Evolutionary conservation across 129 eudicot species (phyloP).

Genomic region (Chrysanthemum makinoi): DNA sequence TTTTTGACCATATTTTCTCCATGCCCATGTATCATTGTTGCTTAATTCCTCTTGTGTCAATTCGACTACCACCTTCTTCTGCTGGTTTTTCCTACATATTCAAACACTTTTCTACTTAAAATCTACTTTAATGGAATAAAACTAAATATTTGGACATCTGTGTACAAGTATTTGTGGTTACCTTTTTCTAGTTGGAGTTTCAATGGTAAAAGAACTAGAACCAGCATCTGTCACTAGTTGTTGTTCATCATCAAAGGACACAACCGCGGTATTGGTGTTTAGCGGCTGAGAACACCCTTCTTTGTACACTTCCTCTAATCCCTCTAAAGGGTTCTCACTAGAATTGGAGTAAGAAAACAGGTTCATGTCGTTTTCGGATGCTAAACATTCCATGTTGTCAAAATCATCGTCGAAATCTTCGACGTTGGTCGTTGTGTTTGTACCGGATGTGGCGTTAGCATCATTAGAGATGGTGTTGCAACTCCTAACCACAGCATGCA

Average conservation of each 20-base stretch:
- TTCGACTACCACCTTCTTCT: slow-evolving; percentile 49
- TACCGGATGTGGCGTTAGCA: slow-evolving; percentile 26
- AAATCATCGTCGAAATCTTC: slow-evolving; percentile 22
- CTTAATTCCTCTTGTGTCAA: slow-evolving; percentile 72
- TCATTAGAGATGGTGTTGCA: slow-evolving; percentile 38
- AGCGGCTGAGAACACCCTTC: slow-evolving; percentile 33
- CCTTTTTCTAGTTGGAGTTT: slow-evolving; percentile 46
- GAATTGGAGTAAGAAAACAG: slow-evolving; percentile 19
- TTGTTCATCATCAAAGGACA: slow-evolving; percentile 22
- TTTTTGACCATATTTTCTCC: slow-evolving; percentile 88
- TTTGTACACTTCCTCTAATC: slow-evolving; percentile 47
- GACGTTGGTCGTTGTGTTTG: slow-evolving; percentile 9
- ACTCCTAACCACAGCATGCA: slow-evolving; percentile 70
- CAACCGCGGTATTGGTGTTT: slow-evolving; percentile 17
- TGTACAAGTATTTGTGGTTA: not conserved
- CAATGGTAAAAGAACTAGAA: slow-evolving; percentile 16
- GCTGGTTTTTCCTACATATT: slow-evolving; percentile 62
- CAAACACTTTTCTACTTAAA: not conserved
- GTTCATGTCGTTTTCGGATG: slow-evolving; percentile 2
- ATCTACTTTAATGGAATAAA: not conserved
- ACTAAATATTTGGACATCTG: not conserved
- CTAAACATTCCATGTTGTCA: slow-evolving; percentile 20
- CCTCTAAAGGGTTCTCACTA: slow-evolving; percentile 24
- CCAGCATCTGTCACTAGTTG: slow-evolving; percentile 7
- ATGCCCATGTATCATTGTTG: slow-evolving; percentile 70